Evolutionary conservation across 1,139 yeast species (phyloP).

Genomic region (Geotrichum australiense): DNA sequence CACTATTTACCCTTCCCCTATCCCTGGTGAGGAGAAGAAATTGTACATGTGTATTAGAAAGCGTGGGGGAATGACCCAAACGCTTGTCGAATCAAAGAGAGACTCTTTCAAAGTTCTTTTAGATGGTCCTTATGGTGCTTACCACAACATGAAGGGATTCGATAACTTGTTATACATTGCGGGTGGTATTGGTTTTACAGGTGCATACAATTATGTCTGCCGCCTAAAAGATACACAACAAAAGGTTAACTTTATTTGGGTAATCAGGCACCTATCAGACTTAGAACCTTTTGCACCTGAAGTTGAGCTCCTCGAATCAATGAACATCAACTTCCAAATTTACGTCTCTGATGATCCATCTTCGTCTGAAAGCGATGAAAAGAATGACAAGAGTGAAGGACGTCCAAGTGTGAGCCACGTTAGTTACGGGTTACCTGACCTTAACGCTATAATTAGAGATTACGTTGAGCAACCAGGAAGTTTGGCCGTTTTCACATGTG

Average conservation of each 20-base stretch:
- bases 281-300: constrained; percentile 49
- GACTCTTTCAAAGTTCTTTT: constrained; percentile 30
- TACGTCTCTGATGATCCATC: constrained; percentile 14
- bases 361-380: not conserved
- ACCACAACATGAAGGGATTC: constrained; percentile 44
- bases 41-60: constrained; percentile 37
- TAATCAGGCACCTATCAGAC: constrained; percentile 41
- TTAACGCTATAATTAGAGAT: constrained; percentile 34
- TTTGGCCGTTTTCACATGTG: constrained; percentile 38
- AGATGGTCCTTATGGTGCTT: constrained; percentile 55
- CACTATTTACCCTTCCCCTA: constrained; percentile 36
- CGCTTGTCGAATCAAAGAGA: constrained; percentile 22
- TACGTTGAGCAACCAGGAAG: constrained; percentile 36
- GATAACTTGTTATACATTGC: constrained; percentile 46
- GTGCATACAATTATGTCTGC: constrained; percentile 29
- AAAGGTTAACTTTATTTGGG: constrained; percentile 40
- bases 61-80: constrained; percentile 28
- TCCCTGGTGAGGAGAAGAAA: constrained; percentile 26
- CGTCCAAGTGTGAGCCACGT: not conserved
- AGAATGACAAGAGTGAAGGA: constrained; percentile 27
- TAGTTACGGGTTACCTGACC: constrained; percentile 40
- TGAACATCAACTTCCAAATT: constrained; percentile 1
- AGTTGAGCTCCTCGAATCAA: constrained; percentile 30
- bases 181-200: constrained; percentile 67
- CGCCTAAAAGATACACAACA: constrained; percentile 14